Conservation (phyloP, 2,329 filamentous ascomycete species). For the Elsinoe perseae region DNA sequence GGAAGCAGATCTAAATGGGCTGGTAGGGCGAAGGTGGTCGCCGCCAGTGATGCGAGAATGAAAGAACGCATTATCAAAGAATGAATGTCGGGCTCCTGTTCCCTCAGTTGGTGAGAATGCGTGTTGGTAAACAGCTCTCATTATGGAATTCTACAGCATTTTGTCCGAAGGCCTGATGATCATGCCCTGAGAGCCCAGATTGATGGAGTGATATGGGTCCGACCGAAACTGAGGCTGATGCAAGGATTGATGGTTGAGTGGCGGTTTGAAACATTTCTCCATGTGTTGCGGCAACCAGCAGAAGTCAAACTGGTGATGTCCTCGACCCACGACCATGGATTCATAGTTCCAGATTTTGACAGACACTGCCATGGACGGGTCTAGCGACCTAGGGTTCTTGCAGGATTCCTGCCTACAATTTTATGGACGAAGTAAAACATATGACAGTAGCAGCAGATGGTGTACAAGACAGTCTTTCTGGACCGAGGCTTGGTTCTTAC, state of each 20-base stretch:
- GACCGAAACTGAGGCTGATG: slow-evolving; percentile 3
- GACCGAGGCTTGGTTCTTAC: background rate
- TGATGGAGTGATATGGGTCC: background rate
- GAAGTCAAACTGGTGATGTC: background rate
- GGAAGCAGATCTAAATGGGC: background rate
- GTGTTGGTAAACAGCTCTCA: background rate
- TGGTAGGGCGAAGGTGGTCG: background rate
- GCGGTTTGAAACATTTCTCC: background rate
- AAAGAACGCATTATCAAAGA: background rate
- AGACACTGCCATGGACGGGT: background rate
- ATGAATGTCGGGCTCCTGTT: background rate
- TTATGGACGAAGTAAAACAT: background rate
- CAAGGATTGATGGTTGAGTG: background rate
- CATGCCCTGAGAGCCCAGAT: background rate
- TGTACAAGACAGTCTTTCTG: background rate
- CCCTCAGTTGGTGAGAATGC: background rate
- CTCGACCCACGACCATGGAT: background rate
- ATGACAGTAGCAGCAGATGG: background rate
- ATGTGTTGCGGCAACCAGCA: background rate
- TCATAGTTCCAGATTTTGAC: background rate
- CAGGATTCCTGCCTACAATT: background rate
- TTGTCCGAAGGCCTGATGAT: background rate
- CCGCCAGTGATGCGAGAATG: background rate
- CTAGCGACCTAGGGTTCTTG: background rate
- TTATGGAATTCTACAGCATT: background rate